Base-by-base conservation (phyloP, 495 filamentous ascomycete species). In the Xylaria grammica region DNA sequence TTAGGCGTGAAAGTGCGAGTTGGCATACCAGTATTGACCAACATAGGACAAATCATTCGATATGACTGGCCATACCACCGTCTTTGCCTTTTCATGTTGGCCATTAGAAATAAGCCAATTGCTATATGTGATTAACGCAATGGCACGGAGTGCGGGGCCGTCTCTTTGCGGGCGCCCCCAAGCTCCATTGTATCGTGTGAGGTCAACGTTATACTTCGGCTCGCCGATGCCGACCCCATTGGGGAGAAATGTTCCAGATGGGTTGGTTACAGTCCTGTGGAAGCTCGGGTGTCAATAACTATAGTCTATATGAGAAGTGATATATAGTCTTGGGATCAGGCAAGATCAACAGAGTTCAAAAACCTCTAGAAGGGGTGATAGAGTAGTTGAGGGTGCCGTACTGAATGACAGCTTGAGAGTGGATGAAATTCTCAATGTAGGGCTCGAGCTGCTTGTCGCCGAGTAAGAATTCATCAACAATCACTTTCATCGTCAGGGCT, bases 101-200 rank as follows among this genome's bases (percentile, higher is more conserved):
- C 71, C 72, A 32, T 75, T 73, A 19, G 72, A 38, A 11, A 75
- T 58, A 36, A 77, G 65, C 68, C 69, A 75, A 22, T 77, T 75
- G 55, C 63, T 65, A 50, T 81, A 84, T 11, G 67, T 68, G 36
- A 83, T 82, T 32, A 85, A 66, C 15, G 82, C 77, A 60, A 82
- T 73, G 20, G 79, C 78, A 9, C 82, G 69, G 29, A 84, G 76
- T 3, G 82, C 82, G 44, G 87, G 87, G 17, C 87, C 87, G 69
- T 89, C 87, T 34, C 82, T 75, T 70, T 90, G 87, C 24, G 87
- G 87, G 24, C 87, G 76, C 34, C 87, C 87, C 87, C 87, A 90
- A 1, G 79, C 67, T 32, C 80, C 86, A 22, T 77, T 79, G 71
- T 85, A 89, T 10, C 81, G 76, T 34, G 77, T 78, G 10, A 79